These are phyloP conservation scores for Neoarthrinium moseri DNA, from an alignment of 2,329 filamentous ascomycete genomes.

Conservation along the genomic window DNA sequence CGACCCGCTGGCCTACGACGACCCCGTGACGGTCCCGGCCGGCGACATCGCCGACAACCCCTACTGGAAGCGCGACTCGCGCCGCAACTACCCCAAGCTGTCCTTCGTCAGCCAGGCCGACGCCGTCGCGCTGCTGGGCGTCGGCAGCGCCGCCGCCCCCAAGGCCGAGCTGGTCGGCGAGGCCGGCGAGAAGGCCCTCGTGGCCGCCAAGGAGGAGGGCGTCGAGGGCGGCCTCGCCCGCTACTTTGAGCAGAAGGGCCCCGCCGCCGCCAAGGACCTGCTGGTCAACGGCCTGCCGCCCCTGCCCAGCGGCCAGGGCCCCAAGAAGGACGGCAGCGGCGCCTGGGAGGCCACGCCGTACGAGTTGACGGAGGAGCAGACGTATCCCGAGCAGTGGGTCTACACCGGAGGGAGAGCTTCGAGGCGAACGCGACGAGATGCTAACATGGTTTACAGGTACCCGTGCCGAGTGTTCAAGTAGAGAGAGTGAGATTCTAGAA, in stretches of 20 bases:
- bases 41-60: slow-evolving; percentile 88
- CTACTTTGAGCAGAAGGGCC: slow-evolving; percentile 66
- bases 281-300: slow-evolving; percentile 81
- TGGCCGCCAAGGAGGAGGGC: slow-evolving; percentile 73
- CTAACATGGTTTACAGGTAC: slow-evolving; percentile 47
- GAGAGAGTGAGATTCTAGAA: too few species aligned
- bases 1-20: slow-evolving; percentile 72
- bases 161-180: slow-evolving; percentile 82
- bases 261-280: slow-evolving; percentile 52
- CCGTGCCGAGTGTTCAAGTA: slow-evolving; percentile 64
- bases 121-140: slow-evolving; percentile 77
- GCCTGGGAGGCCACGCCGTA: slow-evolving; percentile 70
- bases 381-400: slow-evolving; percentile 70
- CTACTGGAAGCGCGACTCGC: slow-evolving; percentile 92
- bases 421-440: too few species aligned
- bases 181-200: slow-evolving; percentile 65
- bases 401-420: not conserved
- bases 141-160: slow-evolving; percentile 78
- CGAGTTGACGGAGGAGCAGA: slow-evolving; percentile 60
- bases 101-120: slow-evolving; percentile 82
- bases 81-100: slow-evolving; percentile 77
- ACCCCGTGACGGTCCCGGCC: slow-evolving; percentile 80
- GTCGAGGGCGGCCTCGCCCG: slow-evolving; percentile 69
- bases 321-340: slow-evolving; percentile 40
- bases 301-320: slow-evolving; percentile 70